Evolutionary conservation across 1,139 yeast genomes (phyloP), one percentile per base, ranked within the genome.

Genomic region (Candida sanyaensis): DNA sequence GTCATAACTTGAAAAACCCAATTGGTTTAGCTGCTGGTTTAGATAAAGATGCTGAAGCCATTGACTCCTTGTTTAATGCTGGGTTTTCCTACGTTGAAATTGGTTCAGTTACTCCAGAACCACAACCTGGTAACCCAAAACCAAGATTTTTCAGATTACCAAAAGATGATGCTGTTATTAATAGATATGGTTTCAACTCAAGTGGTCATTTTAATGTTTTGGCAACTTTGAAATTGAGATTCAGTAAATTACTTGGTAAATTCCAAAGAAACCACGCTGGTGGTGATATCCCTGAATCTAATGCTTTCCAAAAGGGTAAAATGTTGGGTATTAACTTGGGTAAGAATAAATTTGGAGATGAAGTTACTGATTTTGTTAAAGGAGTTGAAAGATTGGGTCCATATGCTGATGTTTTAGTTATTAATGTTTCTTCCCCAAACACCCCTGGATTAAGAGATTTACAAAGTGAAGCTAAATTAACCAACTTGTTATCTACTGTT

Each of bases 1-100:
- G 90, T 6, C 68, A 68, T 30, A 77, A 73, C 45, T 69, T 92
- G 60, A 75, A 78, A 29, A 85, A 85, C 48, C 98, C 98, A 21
- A 73, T 92, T 49, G 98, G 98, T 6, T 77, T 92, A 58, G 98
- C 98, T 43, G 98, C 99, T 31, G 99, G 99, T 10, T 78, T 92
- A 55, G 99, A 92, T 65, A 92, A 92, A 67, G 88, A 92, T 59
- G 99, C 91, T 45, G 96, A 90, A 62, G 96, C 91, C n/a, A 84
- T 93, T 57, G 97, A 92, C 57, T 72, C 92, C 0, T 74, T 92
- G 50, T 84, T 86, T 59, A 78, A 84, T 56, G 64, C 80, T 48
- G 99, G 99, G 1, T 92, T 92, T 60, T 83, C 93, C 5, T 90
- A 89, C 63, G 96, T 90, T 51, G 99, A 92, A 67, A 80, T 93